These are phyloP conservation scores for Neopestalotiopsis sp. DNA, from an alignment of 2,329 filamentous ascomycete species.

Conservation along the genomic window DNA sequence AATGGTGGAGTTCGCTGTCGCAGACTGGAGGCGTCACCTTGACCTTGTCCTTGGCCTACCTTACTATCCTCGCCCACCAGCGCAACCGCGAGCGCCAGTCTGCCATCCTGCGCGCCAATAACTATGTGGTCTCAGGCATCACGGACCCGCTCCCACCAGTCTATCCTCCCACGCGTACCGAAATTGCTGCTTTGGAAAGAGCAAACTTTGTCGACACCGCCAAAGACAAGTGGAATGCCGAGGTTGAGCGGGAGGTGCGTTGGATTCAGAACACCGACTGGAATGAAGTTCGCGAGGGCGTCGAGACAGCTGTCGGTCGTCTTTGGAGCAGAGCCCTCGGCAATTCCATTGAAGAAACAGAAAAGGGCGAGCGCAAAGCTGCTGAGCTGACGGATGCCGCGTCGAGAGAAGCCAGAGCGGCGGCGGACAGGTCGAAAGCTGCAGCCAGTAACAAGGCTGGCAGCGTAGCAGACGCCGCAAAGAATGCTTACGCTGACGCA, in stretches of 20 bases:
- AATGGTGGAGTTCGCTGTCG: background rate
- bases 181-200: slow-evolving; percentile 55
- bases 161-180: slow-evolving; percentile 55
- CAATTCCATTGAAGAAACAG: slow-evolving; percentile 34
- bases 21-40: slow-evolving; percentile 79
- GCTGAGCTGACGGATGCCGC: background rate
- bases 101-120: slow-evolving; percentile 61
- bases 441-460: slow-evolving; percentile 31
- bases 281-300: slow-evolving; percentile 62
- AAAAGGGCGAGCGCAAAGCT: slow-evolving; percentile 37
- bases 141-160: slow-evolving; percentile 51
- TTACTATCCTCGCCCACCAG: slow-evolving; percentile 73
- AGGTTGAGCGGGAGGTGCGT: slow-evolving; percentile 69
- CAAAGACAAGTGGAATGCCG: slow-evolving; percentile 80
- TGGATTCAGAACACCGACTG: slow-evolving; percentile 72
- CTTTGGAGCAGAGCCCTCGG: slow-evolving; percentile 49
- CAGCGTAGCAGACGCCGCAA: slow-evolving; percentile 34
- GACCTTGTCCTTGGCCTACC: slow-evolving; percentile 74
- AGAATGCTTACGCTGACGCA: slow-evolving; percentile 35
- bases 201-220: slow-evolving; percentile 66
- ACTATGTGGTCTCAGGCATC: slow-evolving; percentile 57
- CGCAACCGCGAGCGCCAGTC: slow-evolving; percentile 67
- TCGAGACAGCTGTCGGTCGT: slow-evolving; percentile 55
- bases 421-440: slow-evolving; percentile 42
- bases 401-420: slow-evolving; percentile 29